Percentiles rank a stretch among this genome's conserved stretches.
Evolutionary conservation across 2,329 filamentous ascomycete genomes (phyloP).

Genomic region (Neofusicoccum sp.): DNA sequence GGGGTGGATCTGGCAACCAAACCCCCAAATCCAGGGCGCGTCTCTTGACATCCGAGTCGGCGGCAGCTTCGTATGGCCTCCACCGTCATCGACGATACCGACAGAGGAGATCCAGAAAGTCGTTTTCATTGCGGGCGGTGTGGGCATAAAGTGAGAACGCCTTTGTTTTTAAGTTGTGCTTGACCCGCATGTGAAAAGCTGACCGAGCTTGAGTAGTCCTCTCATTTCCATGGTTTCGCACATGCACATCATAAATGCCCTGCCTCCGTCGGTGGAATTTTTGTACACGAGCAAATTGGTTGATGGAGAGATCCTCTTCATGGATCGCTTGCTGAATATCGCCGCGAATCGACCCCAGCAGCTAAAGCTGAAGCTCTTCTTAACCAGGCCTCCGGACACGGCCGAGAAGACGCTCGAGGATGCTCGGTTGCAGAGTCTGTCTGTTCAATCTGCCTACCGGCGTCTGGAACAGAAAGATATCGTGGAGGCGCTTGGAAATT

Average conservation of each 20-base stretch:
- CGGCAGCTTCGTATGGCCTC: constrained; percentile 79
- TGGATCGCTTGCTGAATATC: constrained; percentile 29
- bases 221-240: constrained; percentile 70
- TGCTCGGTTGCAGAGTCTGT: background rate
- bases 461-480: constrained; percentile 31
- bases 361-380: constrained; percentile 33
- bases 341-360: background rate
- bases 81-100: constrained; percentile 45
- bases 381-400: constrained; percentile 29
- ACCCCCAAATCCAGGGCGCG: constrained; percentile 55
- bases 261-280: constrained; percentile 53
- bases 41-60: constrained; percentile 69
- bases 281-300: constrained; percentile 59
- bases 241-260: constrained; percentile 47
- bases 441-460: background rate
- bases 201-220: constrained; percentile 50
- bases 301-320: constrained; percentile 34
- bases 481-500: constrained; percentile 36
- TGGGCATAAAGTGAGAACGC: constrained; percentile 69
- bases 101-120: constrained; percentile 52
- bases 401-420: background rate
- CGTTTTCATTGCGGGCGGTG: constrained; percentile 76
- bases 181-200: background rate
- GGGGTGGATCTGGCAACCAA: constrained; percentile 68
- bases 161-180: constrained; percentile 19